Evolutionary conservation across 2,329 filamentous ascomycete genomes (phyloP).

Genomic region (Fusarium citri): DNA sequence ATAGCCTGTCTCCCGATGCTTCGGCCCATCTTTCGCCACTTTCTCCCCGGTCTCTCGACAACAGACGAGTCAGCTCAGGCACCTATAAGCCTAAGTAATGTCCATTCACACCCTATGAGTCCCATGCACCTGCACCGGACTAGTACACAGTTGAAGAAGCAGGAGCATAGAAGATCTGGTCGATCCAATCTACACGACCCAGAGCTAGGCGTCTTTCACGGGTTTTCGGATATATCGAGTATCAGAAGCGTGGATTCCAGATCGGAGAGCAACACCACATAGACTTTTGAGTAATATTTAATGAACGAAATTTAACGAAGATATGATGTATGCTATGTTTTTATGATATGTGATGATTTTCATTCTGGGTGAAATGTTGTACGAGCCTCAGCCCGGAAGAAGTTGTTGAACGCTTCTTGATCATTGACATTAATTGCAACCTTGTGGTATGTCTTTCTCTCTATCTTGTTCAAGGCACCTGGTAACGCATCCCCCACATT

Average conservation of each 20-base stretch:
- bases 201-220: conserved; percentile 11
- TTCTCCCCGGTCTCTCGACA: background rate
- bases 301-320: background rate
- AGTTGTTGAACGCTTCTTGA: background rate
- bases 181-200: background rate
- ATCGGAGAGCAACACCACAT: background rate
- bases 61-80: background rate
- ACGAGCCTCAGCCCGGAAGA: background rate
- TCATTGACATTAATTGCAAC: too few species aligned
- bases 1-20: conserved; percentile 28
- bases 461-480: too few species aligned
- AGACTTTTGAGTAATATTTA: background rate
- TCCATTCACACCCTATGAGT: background rate
- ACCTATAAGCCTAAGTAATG: background rate
- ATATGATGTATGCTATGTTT: background rate
- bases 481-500: too few species aligned
- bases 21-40: conserved; percentile 15
- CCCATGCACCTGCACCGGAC: background rate
- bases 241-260: conserved; percentile 6
- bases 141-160: background rate
- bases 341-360: background rate
- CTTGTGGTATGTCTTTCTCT: too few species aligned
- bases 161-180: conserved; percentile 9
- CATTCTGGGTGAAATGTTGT: background rate
- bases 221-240: conserved; percentile 19